Conservation (phyloP, 2,329 filamentous ascomycete species). For the Aspergillus versicolor region DNA sequence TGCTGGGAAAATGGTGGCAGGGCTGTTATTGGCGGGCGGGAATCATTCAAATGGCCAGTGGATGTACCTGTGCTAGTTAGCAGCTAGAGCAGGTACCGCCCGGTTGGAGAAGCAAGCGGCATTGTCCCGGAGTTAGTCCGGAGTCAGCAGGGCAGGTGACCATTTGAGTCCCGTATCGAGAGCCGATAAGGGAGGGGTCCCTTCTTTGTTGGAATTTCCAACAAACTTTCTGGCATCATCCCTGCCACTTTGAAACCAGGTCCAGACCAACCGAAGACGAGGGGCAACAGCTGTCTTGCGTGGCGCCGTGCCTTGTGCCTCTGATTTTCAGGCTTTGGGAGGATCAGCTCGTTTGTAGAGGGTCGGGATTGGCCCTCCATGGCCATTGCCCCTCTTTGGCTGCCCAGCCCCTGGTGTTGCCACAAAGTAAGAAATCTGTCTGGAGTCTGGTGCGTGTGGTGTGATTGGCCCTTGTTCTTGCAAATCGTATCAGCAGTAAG, state of each 20-base stretch:
- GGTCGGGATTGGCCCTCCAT: neutral
- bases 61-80: neutral
- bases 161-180: neutral
- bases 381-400: neutral
- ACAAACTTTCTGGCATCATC: neutral
- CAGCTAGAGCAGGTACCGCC: conserved; percentile 3
- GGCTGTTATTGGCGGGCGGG: too few relatives aligned
- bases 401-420: conserved; percentile 1
- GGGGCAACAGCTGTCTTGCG: neutral
- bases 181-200: neutral
- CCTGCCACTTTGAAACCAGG: conserved; percentile 5
- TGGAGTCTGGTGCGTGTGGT: neutral
- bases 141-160: neutral
- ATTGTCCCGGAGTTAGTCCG: neutral
- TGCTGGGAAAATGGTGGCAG: too few relatives aligned
- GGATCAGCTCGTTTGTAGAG: neutral
- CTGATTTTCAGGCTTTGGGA: neutral
- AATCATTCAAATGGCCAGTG: too few relatives aligned
- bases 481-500: too few relatives aligned
- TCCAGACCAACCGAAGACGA: neutral
- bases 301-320: neutral
- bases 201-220: neutral
- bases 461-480: conserved; percentile 1
- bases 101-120: neutral
- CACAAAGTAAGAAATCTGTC: neutral